Evolutionary conservation across 768 basidiomycete species (phyloP), one percentile per base, ranked within the genome.

Genomic region (Lactarius psammicola): DNA sequence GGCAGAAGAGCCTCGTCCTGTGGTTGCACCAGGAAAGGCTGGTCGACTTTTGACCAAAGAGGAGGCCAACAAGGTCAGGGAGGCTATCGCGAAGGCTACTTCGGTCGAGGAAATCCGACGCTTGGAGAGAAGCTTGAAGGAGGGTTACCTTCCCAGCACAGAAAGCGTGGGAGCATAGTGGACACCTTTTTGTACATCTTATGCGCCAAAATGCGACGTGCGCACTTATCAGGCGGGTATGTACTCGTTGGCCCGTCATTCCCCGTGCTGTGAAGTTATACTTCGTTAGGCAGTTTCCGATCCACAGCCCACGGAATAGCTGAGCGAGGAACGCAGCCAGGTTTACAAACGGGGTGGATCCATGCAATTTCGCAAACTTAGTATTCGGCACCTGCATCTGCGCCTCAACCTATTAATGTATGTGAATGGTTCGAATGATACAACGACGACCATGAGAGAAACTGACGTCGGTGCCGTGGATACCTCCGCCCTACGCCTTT

Each of bases 41-140:
- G 94, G 94, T 18, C 84, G 94, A 59, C 77, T 96, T 66, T 89
- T 96, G 87, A 93, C 92, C 31, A 92, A 91, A 74, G 93, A 95
- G 75, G 94, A 96, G 71, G 90, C 88, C 72, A 90, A 92, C 71
- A 87, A 86, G 68, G 91, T 96, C 68, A 89, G 87, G 75, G 85
- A 87, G 36, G 94, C 94, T 20, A 95, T 96, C 70, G 89, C 90
- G 68, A 88, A 87, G 68, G 94, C 94, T n/a, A 91, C 88, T 38
- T 94, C 91, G 56, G 85, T 93, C 70, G 94, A 96, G 74, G 94
- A 96, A 77, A 87, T 95, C 72, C 84, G 89, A 76, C 84, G 85
- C 72, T 74, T 95, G 69, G 92, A 95, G 77, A 84, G 90, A 78
- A 89, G 85, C 74, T 76, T 94, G 71, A 84, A 85, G 72, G 93